phyloP scores from a whole-genome alignment of 1,284 basidiomycete genomes.

The Cryptococcus jaspeensis region DNA sequence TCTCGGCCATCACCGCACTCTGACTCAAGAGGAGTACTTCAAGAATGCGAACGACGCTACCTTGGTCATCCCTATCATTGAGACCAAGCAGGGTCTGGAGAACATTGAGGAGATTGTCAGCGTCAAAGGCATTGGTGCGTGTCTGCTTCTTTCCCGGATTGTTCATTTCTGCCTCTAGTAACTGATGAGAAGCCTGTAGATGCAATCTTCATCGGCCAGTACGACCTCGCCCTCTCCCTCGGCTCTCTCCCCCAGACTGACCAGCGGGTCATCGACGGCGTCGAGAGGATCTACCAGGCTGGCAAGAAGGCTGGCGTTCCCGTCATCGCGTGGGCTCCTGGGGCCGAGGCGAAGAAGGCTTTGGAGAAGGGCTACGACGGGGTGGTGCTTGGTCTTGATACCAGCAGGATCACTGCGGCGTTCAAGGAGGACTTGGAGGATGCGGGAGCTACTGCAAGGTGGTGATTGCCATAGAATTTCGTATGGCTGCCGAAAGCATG shows the following conservation, averaged over 20 bases:
- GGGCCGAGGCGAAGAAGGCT: slow-evolving; percentile 9
- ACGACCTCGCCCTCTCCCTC: slow-evolving; percentile 17
- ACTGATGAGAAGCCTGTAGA: slow-evolving; percentile 1
- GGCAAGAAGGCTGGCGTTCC: slow-evolving; percentile 14
- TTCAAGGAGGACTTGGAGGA: slow-evolving; percentile 4
- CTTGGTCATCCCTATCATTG: slow-evolving; percentile 16
- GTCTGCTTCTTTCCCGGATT: neutral
- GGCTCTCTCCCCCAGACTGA: slow-evolving; percentile 13
- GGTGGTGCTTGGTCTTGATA: slow-evolving; percentile 13
- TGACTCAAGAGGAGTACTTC: slow-evolving; percentile 18
- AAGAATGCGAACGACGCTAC: slow-evolving; percentile 16
- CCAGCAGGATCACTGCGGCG: slow-evolving; percentile 4
- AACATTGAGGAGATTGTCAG: slow-evolving; percentile 18
- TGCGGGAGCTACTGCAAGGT: slow-evolving; percentile 8
- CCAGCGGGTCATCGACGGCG: slow-evolving; percentile 8
- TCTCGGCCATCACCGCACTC: slow-evolving; percentile 5
- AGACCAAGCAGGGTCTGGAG: slow-evolving; percentile 16
- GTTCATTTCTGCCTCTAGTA: neutral
- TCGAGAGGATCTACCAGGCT: slow-evolving; percentile 11
- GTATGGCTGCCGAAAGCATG: no score
- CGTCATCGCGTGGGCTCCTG: slow-evolving; percentile 18
- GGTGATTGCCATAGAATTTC: slow-evolving; percentile 4
- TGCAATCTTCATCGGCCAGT: slow-evolving; percentile 20
- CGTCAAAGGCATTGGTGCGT: slow-evolving; percentile 18
- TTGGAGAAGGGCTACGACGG: slow-evolving; percentile 15